Percentiles rank a stretch among this genome's conserved stretches.
phyloP scores from a whole-genome alignment of 1,284 basidiomycete genomes.

The Cutaneotrichosporon sp. region DNA sequence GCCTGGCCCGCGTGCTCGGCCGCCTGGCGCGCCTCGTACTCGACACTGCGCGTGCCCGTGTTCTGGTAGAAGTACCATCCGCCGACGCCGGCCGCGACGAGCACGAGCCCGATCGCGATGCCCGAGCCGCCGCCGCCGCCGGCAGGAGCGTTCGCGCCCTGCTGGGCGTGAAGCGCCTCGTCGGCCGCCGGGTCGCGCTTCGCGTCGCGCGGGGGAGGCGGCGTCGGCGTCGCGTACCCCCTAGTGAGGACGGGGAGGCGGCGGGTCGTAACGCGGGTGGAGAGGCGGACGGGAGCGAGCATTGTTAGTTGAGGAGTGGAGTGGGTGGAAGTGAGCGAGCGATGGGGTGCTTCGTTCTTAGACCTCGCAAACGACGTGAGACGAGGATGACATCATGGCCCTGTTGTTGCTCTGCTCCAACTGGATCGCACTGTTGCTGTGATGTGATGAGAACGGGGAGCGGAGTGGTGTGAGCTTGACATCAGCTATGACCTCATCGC shows the following conservation, averaged over 20 bases:
- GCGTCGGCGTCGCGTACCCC: neutral
- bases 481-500: too few species aligned
- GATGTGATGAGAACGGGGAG: too few species aligned
- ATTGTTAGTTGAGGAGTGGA: neutral
- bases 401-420: too few species aligned
- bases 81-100: neutral
- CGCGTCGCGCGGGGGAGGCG: too few species aligned
- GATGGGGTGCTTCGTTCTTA: neutral
- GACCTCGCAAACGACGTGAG: neutral
- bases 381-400: neutral
- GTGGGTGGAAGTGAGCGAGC: neutral
- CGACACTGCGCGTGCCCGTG: neutral
- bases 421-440: too few species aligned
- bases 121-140: neutral
- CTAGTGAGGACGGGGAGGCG: neutral
- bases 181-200: too few species aligned
- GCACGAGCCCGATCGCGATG: neutral
- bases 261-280: neutral
- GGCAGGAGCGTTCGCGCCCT: too few species aligned
- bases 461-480: too few species aligned
- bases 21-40: neutral
- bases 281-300: neutral
- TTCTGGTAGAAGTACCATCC: neutral
- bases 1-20: neutral
- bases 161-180: neutral